These are phyloP conservation scores for Artomyces pyxidatus DNA, from an alignment of 768 basidiomycete genomes.

Conservation along the genomic window DNA sequence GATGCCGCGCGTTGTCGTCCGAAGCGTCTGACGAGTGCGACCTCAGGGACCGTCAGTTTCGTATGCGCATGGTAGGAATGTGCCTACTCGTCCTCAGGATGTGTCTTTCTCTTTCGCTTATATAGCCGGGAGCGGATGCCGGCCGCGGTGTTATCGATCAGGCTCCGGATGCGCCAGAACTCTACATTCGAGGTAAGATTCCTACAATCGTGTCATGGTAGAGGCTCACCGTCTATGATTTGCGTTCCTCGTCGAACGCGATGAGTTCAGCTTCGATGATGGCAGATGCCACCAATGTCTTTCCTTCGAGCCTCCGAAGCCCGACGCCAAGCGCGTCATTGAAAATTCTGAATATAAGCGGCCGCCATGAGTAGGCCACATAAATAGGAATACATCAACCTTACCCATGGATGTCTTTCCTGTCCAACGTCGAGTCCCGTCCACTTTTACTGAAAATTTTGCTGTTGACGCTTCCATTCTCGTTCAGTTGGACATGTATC, in stretches of 20 bases:
- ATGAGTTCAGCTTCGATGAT: conserved; percentile 87
- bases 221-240: conserved; percentile 62
- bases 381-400: conserved; percentile 1
- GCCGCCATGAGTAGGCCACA: background rate
- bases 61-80: background rate
- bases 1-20: conserved; percentile 37
- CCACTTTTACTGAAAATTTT: conserved; percentile 86
- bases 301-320: no score
- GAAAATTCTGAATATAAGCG: no score
- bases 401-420: conserved; percentile 52
- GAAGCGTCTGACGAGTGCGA: conserved; percentile 35
- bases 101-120: no score
- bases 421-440: conserved; percentile 73
- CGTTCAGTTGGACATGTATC: conserved; percentile 62
- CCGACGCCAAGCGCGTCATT: no score
- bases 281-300: no score
- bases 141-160: conserved; percentile 50
- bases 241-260: conserved; percentile 52
- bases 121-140: no score
- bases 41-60: conserved; percentile 31
- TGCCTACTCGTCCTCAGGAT: no score
- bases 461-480: conserved; percentile 37
- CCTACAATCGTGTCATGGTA: no score
- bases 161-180: conserved; percentile 63
- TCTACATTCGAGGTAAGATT: conserved; percentile 46